Base-by-base conservation (phyloP, 2,329 filamentous ascomycete species). In the Aspergillus eucalypticola region DNA sequence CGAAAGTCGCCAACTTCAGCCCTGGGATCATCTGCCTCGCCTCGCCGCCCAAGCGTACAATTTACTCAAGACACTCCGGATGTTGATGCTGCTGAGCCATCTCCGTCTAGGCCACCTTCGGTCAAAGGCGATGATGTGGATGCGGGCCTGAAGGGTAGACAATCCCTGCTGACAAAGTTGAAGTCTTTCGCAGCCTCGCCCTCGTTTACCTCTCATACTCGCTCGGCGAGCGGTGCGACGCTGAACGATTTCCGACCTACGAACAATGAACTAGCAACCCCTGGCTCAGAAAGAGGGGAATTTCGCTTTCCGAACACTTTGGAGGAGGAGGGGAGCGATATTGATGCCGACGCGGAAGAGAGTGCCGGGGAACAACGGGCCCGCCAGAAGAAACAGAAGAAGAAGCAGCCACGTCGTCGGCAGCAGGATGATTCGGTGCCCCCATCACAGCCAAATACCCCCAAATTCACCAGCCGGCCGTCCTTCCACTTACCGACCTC, bases 291-390 rank as follows among this genome's bases (percentile, higher is more conserved):
- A 68, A 75, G 79, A 62, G 78, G 78, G 27, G 77, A 79, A 29
- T 78, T 81, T 50, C 79, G 81, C 59, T 79, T 86, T 64, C 84
- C 84, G 8, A 79, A 83, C 19, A 85, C 82, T 1, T 73, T 87
- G 58, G 75, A 79, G 44, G 84, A 85, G 64, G 82, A 83, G 59
- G 87, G 86, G 19, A 90, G 87, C 72, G 91, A 93, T 73, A 86
- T 82, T 13, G 88, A 90, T 69, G 88, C 90, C 0, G 91, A 95
- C 73, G 91, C 89, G 1, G 93, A 96, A 72, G 91, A 95, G 72
- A 96, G 92, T 48, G 90, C 88, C 0, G 91, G 92, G 55, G 93
- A 96, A 71, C 83, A 83, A n/a, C 78, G 78, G 17, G 81, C 55
- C 69, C 76, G 27, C 2, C 84, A 83, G 63, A 81, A 81, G 32